A percentile compares a stretch with the other conserved stretches of the same genome.
Evolutionary conservation across 371 early-diverging fungal genomes (phyloP).

Genomic region (Syncephalastrum racemosum): DNA sequence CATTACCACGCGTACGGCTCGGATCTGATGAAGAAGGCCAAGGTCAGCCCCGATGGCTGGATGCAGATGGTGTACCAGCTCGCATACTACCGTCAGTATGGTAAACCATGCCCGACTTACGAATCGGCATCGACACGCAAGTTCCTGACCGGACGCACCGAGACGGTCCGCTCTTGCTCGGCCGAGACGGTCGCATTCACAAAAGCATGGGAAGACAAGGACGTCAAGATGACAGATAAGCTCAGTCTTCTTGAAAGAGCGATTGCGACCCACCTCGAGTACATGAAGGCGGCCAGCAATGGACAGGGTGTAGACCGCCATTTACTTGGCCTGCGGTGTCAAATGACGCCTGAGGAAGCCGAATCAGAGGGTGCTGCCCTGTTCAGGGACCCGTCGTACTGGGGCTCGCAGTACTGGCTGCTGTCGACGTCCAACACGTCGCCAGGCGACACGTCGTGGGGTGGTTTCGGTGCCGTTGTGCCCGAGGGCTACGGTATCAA

Average conservation of each 20-base stretch:
- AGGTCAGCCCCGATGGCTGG: constrained; percentile 80
- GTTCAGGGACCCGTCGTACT: constrained; percentile 75
- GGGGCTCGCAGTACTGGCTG: constrained; percentile 63
- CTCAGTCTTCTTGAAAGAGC: constrained; percentile 62
- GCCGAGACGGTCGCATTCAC: constrained; percentile 67
- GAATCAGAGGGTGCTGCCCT: constrained; percentile 54
- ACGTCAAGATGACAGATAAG: constrained; percentile 56
- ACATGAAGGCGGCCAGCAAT: constrained; percentile 63
- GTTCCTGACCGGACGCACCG: constrained; percentile 85
- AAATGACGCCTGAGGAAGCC: constrained; percentile 76
- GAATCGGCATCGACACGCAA: constrained; percentile 85
- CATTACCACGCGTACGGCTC: constrained; percentile 77
- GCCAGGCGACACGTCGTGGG: constrained; percentile 69
- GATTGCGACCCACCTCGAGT: constrained; percentile 62
- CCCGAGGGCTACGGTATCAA: constrained; percentile 91
- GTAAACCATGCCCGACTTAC: constrained; percentile 71
- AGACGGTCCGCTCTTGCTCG: constrained; percentile 76
- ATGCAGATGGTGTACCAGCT: constrained; percentile 88
- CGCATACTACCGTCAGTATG: constrained; percentile 76
- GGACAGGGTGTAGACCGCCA: constrained; percentile 88
- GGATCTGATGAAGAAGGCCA: constrained; percentile 78
- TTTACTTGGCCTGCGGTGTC: constrained; percentile 76
- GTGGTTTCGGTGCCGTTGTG: constrained; percentile 77
- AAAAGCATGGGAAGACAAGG: constrained; percentile 63
- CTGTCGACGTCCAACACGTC: constrained; percentile 88